Base-by-base conservation (phyloP, 176 grass and related monocot genomes). In the Alloteropsis semialata region DNA sequence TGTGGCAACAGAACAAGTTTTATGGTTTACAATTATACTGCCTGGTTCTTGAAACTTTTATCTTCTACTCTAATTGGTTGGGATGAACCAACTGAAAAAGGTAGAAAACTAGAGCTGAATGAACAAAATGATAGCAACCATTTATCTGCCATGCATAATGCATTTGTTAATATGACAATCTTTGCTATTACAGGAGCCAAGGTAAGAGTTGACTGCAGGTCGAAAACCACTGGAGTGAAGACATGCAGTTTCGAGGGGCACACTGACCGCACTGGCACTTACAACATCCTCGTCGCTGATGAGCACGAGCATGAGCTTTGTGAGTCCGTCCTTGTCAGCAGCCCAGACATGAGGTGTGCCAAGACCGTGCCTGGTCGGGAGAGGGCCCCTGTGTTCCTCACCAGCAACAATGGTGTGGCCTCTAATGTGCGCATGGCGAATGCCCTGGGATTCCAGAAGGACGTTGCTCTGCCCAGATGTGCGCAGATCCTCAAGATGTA, bases 241-340 rank as follows among this genome's bases (percentile, higher is more conserved):
- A 86, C 74, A 69, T 89, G 87, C 87, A 94, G 73, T 79, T 93
- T 93, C 0, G 92, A 93, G 30, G 96, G 96, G 55, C 78, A 87
- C 18, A 98, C 96, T 1, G 96, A 98, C 38, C 88, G 78, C 89
- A 93, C 90, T 57, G 96, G 96, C 49, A 98, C 92, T 63, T 98
- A 98, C 72, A 98, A 86, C 60, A 98, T 98, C 59, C 49, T 41
- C 33, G 92, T 98, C 0, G 36, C 72, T 0, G 83, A 88, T 10
- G 90, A 98, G 28, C 92, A 95, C 0, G 96, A 95, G 66, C 85
- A 93, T 10, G 96, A 98, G 87, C 81, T 88, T 27, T 98, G 92
- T 1, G 96, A 98, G 77, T 89, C 96, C 1, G 78, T 93, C 73
- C 91, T 98, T 22, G 53, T 98, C n/a, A 95, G 92, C 91, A 98